Evolutionary conservation across 2,329 filamentous ascomycete genomes (phyloP).

Genomic region (Pseudogymnoascus sp.): DNA sequence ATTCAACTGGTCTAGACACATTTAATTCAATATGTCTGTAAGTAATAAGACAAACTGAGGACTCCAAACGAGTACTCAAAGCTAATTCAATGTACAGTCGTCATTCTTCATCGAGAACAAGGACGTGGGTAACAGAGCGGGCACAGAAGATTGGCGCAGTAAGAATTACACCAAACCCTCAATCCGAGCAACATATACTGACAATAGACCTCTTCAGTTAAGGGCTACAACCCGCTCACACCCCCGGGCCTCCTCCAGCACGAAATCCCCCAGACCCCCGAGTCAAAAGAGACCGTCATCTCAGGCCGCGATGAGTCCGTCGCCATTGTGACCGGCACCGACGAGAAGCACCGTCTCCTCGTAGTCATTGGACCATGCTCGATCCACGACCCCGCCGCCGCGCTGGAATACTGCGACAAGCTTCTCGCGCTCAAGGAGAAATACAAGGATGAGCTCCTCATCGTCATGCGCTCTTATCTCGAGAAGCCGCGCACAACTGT

Average conservation of each 20-base stretch:
- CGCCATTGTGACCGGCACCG: slow-evolving; percentile 59
- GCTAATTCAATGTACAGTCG: slow-evolving; percentile 23
- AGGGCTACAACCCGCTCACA: slow-evolving; percentile 87
- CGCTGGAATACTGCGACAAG: slow-evolving; percentile 85
- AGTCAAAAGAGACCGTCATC: slow-evolving; percentile 45
- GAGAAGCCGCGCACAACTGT: slow-evolving; percentile 98
- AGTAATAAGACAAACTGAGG: not conserved
- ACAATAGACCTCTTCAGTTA: slow-evolving; percentile 42
- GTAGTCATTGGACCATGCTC: slow-evolving; percentile 93
- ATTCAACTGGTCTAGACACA: not conserved
- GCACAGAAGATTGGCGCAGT: slow-evolving; percentile 79
- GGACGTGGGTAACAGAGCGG: slow-evolving; percentile 64
- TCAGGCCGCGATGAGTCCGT: slow-evolving; percentile 55
- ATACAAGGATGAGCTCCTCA: slow-evolving; percentile 79
- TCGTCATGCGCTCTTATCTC: slow-evolving; percentile 96
- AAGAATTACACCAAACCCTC: slow-evolving; percentile 27
- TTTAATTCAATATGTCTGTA: slow-evolving; percentile 16
- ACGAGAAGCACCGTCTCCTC: slow-evolving; percentile 50
- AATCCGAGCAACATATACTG: slow-evolving; percentile 21
- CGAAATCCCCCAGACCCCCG: slow-evolving; percentile 59
- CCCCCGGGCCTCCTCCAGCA: slow-evolving; percentile 91
- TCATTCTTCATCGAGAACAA: slow-evolving; percentile 70
- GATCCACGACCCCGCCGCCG: slow-evolving; percentile 87
- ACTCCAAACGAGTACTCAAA: slow-evolving; percentile 5
- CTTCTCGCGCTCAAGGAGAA: slow-evolving; percentile 77